phyloP scores from a whole-genome alignment of 225 moss, liverwort and hornwort species.

The Polytrichum formosum region DNA sequence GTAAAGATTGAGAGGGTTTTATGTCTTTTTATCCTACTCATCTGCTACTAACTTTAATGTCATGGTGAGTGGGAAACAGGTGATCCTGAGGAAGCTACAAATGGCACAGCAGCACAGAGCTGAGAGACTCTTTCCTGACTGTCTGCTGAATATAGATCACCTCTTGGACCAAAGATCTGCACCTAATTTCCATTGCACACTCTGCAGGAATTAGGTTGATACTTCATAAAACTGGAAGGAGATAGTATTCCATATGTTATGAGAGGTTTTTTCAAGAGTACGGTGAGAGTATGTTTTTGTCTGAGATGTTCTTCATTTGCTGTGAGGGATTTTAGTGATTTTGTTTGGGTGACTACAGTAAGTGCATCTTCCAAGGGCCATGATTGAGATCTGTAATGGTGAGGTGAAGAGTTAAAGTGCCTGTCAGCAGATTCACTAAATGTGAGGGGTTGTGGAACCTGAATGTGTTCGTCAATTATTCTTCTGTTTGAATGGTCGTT shows the following conservation, averaged over 20 bases:
- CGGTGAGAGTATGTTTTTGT: constrained; percentile 11
- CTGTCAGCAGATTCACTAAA: background rate
- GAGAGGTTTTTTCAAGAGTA: constrained; percentile 20
- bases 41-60: too few species aligned
- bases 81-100: constrained; percentile 23
- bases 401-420: background rate
- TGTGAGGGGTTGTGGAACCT: background rate
- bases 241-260: constrained; percentile 19
- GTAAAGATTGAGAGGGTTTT: background rate
- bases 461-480: too few species aligned
- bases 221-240: constrained; percentile 32
- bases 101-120: constrained; percentile 17
- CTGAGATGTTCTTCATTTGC: constrained; percentile 15
- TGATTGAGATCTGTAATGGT: too few species aligned
- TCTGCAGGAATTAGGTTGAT: constrained; percentile 23
- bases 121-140: constrained; percentile 8
- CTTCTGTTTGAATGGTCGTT: too few species aligned
- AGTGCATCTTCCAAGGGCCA: too few species aligned
- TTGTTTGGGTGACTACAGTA: too few species aligned
- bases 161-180: constrained; percentile 11
- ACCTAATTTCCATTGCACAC: constrained; percentile 20
- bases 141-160: constrained; percentile 10
- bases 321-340: constrained; percentile 6
- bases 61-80: constrained; percentile 8
- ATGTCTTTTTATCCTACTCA: background rate